These are phyloP conservation scores for Claviceps citrina DNA, from an alignment of 2,329 filamentous ascomycete genomes.

Conservation along the genomic window DNA sequence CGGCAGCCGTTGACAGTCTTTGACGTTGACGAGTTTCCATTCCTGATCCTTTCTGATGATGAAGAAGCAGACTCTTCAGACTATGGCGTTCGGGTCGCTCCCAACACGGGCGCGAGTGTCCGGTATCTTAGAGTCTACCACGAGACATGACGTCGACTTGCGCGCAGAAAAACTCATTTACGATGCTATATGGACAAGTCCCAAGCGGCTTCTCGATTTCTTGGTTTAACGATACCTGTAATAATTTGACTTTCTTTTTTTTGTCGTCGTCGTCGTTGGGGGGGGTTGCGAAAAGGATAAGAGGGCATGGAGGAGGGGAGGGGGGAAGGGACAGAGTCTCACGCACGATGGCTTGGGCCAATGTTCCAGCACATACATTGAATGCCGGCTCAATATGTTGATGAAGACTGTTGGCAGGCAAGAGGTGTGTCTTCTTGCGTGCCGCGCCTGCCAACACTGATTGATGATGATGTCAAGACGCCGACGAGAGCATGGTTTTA, in stretches of 20 bases:
- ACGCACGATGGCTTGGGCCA: not conserved
- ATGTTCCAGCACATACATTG: constrained; percentile 2
- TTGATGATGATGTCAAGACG: constrained; percentile 24
- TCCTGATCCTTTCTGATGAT: too few species aligned
- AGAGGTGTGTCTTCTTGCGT: not conserved
- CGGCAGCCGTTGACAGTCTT: too few species aligned
- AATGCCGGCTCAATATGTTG: constrained; percentile 2
- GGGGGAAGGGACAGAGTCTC: not conserved
- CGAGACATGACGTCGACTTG: not conserved
- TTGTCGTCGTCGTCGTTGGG: not conserved
- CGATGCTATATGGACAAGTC: constrained; percentile 1
- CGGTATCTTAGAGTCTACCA: constrained; percentile 20
- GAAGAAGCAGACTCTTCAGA: constrained; percentile 26
- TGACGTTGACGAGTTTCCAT: too few species aligned
- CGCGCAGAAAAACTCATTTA: not conserved
- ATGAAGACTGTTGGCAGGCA: constrained; percentile 5
- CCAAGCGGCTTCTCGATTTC: not conserved
- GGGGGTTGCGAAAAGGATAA: too few species aligned
- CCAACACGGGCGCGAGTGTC: constrained; percentile 19
- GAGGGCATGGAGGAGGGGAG: too few species aligned
- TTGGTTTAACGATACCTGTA: constrained; percentile 3
- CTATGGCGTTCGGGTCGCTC: constrained; percentile 24
- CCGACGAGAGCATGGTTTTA: constrained; percentile 23
- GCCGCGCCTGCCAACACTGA: constrained; percentile 14
- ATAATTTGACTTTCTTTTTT: not conserved